Evolutionary conservation across 805 yeast species (phyloP), one percentile per base, ranked within the genome.

Genomic region (Saccharomycopsis babjevae): DNA sequence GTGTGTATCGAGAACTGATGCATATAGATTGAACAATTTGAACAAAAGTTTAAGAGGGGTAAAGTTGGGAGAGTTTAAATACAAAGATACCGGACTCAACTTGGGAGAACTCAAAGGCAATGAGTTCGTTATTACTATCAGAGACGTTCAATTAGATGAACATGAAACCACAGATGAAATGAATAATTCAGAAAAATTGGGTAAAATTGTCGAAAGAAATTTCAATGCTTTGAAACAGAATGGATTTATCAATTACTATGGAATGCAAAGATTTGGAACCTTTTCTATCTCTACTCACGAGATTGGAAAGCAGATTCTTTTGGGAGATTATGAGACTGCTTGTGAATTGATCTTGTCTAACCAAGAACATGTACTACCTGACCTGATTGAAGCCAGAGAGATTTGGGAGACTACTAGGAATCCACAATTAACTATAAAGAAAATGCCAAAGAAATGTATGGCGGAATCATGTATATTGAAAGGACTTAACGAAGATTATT

Each of bases 221-320:
- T 77, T 92, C 65, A 69, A 76, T 5, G 79, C 89, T 0, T 75
- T 93, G 58, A 75, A 76, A 57, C 76, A 76, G 1, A 76, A 79
- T 34, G 99, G 99, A 0, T 94, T 89, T 68, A 86, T 94, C 65
- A 94, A 94, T 72, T 94, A 94, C 70, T 94, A 81, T 71, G 99
- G 99, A n/a, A 86, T 94, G 92, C 99, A 94, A 76, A 78, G 99
- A 69, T 94, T 94, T 71, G 99, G 99, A 34, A 92, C 99, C 0
- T 93, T 90, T 69, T 88, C 97, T 13, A 79, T 91, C 34, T 89
- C 98, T 1, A 92, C 99, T 0, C 97, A 94, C 72, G 81, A 79
- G 36, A 78, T 92, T 59, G 99, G 99, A 57, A 82, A 82, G 64
- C 79, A 79, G 64, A 77, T 93, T 32, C 74, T 94, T 57, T 77